phyloP scores from a whole-genome alignment of 345 rosid genomes.

The Nephelium lappaceum region DNA sequence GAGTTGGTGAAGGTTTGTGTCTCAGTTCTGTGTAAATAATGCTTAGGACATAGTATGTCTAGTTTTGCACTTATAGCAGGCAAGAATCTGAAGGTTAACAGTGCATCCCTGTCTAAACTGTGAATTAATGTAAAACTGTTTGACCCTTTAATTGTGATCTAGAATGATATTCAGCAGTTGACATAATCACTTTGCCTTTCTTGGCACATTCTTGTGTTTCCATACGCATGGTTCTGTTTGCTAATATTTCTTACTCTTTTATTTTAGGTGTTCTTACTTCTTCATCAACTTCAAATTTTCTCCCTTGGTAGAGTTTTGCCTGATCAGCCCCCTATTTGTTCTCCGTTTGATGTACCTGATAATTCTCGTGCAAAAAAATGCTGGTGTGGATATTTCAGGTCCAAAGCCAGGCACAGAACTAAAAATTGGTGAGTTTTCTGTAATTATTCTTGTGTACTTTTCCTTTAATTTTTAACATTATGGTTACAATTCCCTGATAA shows the following conservation, averaged over 20 bases:
- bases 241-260: constrained; percentile 21
- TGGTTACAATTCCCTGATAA: background rate
- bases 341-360: constrained; percentile 48
- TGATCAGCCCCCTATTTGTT: constrained; percentile 69
- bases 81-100: background rate
- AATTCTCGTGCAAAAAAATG: constrained; percentile 62
- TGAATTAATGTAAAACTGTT: background rate
- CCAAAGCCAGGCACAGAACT: constrained; percentile 84
- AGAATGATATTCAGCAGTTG: background rate
- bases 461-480: background rate
- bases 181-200: background rate
- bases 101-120: background rate
- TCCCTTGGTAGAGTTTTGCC: constrained; percentile 74
- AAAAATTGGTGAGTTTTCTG: constrained; percentile 61
- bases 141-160: background rate
- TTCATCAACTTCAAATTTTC: constrained; percentile 87
- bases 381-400: constrained; percentile 69
- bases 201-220: constrained; percentile 1
- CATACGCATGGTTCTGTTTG: constrained; percentile 10
- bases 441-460: background rate
- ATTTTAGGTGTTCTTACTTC: constrained; percentile 84
- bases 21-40: background rate
- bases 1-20: constrained; percentile 90
- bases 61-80: background rate
- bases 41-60: background rate